Percentiles rank a stretch among this genome's conserved stretches.
phyloP scores from a whole-genome alignment of 257 asterid genomes.

The Ajuga chamaepitys region DNA sequence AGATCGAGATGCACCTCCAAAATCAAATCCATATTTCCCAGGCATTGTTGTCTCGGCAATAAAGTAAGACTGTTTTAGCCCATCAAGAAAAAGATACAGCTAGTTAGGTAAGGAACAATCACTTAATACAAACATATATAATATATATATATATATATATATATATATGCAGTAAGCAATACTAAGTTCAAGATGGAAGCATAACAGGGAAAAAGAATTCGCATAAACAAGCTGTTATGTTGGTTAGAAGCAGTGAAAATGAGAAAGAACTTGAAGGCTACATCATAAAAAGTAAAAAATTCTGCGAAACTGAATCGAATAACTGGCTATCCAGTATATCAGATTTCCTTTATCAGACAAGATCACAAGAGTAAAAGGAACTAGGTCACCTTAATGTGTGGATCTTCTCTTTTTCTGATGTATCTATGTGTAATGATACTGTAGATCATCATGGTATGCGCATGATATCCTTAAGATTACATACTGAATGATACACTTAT shows the following conservation, averaged over 20 bases:
- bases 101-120: not conserved
- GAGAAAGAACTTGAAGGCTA: not conserved
- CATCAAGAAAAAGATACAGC: constrained; percentile 10
- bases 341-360: no score
- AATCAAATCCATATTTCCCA: constrained; percentile 69
- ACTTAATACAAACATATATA: not conserved
- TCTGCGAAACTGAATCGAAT: not conserved
- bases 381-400: no score
- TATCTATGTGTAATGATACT: no score
- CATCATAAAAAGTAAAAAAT: not conserved
- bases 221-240: not conserved
- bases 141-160: no score
- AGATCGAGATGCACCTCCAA: constrained; percentile 70
- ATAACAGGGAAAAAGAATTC: not conserved
- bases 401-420: no score
- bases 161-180: not conserved
- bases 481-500: not conserved
- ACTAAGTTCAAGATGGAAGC: not conserved
- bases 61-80: constrained; percentile 46
- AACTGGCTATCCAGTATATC: no score
- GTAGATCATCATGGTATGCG: no score
- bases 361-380: no score
- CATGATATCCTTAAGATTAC: not conserved
- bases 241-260: not conserved
- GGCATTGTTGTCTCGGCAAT: constrained; percentile 93